A percentile compares a stretch with the other conserved stretches of the same genome.
These are phyloP conservation scores for Coemansia sp. DNA, from an alignment of 192 early-diverging fungal species.

Conservation along the genomic window DNA sequence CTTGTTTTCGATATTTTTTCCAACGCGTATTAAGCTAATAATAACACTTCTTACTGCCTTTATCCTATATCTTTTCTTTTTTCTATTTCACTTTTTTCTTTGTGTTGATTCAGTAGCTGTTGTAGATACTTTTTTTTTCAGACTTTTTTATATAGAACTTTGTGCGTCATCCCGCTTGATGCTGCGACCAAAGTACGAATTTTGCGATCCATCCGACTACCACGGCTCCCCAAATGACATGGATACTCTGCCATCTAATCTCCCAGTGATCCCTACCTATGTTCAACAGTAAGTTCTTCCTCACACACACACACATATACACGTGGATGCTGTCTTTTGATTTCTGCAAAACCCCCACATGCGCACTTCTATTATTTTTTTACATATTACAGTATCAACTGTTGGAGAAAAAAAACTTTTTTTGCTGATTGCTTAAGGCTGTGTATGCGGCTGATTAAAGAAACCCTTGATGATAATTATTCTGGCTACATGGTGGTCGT, in stretches of 20 bases:
- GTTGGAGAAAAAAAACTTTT: neutral
- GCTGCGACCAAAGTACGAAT: conserved; percentile 53
- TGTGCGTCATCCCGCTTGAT: conserved; percentile 13
- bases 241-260: conserved; percentile 36
- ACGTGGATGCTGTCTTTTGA: neutral
- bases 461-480: neutral
- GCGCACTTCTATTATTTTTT: neutral
- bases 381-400: too few relatives aligned
- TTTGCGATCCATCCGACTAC: conserved; percentile 50
- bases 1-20: neutral
- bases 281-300: conserved; percentile 47
- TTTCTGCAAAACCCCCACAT: neutral
- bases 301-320: conserved; percentile 10
- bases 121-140: conserved; percentile 7
- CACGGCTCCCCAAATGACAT: conserved; percentile 35
- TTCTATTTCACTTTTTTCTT: conserved; percentile 1
- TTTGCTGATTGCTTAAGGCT: neutral
- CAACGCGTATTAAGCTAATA: neutral
- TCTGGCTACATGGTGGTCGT: neutral
- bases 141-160: neutral
- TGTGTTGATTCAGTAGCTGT: neutral
- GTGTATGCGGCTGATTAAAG: neutral
- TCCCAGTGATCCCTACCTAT: conserved; percentile 45
- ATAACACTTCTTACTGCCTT: neutral
- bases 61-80: neutral